Conservation (phyloP, 2,329 filamentous ascomycete species). For the Macrophomina tecta region DNA sequence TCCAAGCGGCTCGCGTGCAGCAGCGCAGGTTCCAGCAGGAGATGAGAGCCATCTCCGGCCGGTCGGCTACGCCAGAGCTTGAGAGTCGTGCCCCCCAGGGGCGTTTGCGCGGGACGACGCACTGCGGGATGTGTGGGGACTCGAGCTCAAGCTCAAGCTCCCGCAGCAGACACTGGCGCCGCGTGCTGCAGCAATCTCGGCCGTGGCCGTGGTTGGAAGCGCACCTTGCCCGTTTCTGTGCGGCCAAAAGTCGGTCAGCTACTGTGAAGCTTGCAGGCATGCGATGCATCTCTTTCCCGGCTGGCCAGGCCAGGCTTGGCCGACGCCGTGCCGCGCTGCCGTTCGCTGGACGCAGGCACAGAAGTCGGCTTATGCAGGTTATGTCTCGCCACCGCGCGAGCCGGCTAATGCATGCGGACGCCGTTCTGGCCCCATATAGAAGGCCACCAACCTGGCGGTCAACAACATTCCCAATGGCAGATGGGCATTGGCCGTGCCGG, state of each 20-base stretch:
- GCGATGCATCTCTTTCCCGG: slow-evolving; percentile 19
- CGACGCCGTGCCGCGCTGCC: slow-evolving; percentile 3
- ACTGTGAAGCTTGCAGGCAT: slow-evolving; percentile 14
- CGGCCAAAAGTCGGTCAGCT: slow-evolving; percentile 15
- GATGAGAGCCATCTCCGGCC: slow-evolving; percentile 18
- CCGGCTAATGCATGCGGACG: slow-evolving; percentile 25
- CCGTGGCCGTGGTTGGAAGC: slow-evolving; percentile 4
- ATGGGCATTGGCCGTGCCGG: slow-evolving; percentile 4
- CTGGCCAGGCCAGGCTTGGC: neutral
- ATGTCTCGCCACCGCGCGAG: slow-evolving; percentile 27
- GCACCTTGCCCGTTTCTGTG: slow-evolving; percentile 12
- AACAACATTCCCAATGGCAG: neutral
- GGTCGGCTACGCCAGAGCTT: slow-evolving; percentile 10
- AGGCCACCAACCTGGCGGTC: slow-evolving; percentile 17
- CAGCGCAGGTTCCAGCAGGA: slow-evolving; percentile 4
- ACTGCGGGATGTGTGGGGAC: slow-evolving; percentile 18
- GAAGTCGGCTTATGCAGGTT: slow-evolving; percentile 1
- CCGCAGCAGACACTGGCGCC: slow-evolving; percentile 1
- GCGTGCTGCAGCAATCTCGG: slow-evolving; percentile 14
- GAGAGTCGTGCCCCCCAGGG: slow-evolving; percentile 18
- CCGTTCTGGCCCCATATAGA: slow-evolving; percentile 19
- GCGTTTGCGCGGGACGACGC: slow-evolving; percentile 19
- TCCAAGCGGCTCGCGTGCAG: slow-evolving; percentile 8
- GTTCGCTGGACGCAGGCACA: slow-evolving; percentile 28
- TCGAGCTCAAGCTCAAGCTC: slow-evolving; percentile 19